Evolutionary conservation across 2,329 filamentous ascomycete species (phyloP).

Genomic region (Hymenoscyphus scutula): DNA sequence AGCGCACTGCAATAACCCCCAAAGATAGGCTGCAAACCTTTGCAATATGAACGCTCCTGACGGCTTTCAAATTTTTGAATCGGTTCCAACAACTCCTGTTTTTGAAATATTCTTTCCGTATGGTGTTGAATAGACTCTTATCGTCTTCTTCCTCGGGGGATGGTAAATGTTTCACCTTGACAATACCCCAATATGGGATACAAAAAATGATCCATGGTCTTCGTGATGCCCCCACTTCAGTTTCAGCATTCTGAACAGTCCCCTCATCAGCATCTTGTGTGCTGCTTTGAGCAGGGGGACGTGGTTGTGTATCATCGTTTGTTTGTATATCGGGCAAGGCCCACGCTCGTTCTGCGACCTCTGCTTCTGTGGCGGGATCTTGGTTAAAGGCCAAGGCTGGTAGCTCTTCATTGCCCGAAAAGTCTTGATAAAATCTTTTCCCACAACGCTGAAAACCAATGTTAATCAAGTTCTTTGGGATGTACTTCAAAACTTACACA

Average conservation of each 20-base stretch:
- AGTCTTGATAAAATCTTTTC: background rate
- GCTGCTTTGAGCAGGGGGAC: background rate
- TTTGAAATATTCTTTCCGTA: background rate
- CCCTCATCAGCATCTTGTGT: background rate
- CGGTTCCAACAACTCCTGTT: background rate
- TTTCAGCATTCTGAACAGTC: background rate
- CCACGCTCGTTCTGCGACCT: background rate
- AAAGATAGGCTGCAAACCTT: background rate
- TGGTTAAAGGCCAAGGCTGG: background rate
- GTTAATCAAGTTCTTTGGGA: background rate
- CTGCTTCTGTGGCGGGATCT: background rate
- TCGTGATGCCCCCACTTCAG: background rate
- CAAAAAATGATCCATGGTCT: background rate
- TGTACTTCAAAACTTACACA: background rate
- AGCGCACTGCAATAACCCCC: background rate
- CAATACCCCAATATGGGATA: background rate
- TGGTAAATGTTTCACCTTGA: background rate
- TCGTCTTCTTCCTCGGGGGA: background rate
- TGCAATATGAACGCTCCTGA: background rate
- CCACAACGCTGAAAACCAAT: background rate
- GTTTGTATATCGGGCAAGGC: background rate
- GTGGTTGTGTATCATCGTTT: background rate
- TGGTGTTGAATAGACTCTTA: background rate
- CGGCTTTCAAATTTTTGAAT: background rate
- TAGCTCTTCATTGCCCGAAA: background rate